Evolutionary conservation across 2,329 filamentous ascomycete species (phyloP).

Genomic region (Tolypocladium pustulatum): DNA sequence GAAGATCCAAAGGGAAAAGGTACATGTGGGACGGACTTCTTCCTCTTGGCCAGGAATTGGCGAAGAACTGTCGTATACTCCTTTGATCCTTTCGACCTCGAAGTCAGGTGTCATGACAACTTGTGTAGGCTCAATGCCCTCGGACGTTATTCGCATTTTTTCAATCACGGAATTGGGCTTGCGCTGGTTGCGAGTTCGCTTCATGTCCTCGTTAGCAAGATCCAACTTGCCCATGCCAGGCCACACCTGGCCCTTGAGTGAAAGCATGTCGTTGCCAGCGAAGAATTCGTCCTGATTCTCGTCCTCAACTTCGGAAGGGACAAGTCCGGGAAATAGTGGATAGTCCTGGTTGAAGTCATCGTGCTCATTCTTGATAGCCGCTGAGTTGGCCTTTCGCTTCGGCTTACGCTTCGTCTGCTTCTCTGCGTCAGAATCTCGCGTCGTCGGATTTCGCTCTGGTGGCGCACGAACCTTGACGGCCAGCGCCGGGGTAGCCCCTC

Average conservation of each 20-base stretch:
- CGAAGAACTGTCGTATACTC: conserved; percentile 52
- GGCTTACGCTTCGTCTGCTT: conserved; percentile 18
- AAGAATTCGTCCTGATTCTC: conserved; percentile 17
- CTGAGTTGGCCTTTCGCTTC: conserved; percentile 13
- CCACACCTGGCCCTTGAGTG: conserved; percentile 62
- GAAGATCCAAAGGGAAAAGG: background rate
- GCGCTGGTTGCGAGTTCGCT: conserved; percentile 65
- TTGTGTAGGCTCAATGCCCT: conserved; percentile 53
- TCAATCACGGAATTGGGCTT: conserved; percentile 63
- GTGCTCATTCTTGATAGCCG: conserved; percentile 17
- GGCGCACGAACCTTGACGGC: conserved; percentile 12
- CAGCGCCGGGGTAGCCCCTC: conserved; percentile 9
- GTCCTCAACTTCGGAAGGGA: conserved; percentile 16
- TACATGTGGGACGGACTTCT: conserved; percentile 26
- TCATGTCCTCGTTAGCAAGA: conserved; percentile 63
- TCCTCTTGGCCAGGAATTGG: conserved; percentile 26
- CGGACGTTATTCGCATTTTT: conserved; percentile 54
- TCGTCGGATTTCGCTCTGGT: background rate
- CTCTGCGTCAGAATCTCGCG: background rate
- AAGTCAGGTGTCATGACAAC: conserved; percentile 48
- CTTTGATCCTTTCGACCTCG: conserved; percentile 38
- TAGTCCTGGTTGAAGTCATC: conserved; percentile 14
- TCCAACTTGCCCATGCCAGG: conserved; percentile 78
- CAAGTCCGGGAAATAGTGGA: conserved; percentile 17
- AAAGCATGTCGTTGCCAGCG: conserved; percentile 18